Conservation (phyloP, 768 basidiomycete species). For the Xerocomus spinulosus region DNA sequence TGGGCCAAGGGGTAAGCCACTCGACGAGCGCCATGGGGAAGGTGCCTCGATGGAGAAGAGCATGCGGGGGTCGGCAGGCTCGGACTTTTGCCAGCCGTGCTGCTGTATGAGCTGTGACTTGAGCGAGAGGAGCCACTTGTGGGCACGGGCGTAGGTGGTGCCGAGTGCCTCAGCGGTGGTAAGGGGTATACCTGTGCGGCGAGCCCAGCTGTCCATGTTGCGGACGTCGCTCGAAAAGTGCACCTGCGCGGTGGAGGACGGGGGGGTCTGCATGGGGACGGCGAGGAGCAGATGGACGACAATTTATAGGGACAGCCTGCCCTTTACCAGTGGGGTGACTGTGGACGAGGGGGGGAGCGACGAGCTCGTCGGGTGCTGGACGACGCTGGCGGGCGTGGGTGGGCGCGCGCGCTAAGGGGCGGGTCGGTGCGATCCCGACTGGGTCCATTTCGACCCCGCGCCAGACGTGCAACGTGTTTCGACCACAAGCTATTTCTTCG, state of each 20-base stretch:
- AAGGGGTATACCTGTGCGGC: slow-evolving; percentile 72
- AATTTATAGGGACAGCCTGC: slow-evolving; percentile 28
- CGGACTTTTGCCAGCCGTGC: slow-evolving; percentile 64
- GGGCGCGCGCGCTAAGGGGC: slow-evolving; percentile 45
- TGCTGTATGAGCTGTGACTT: slow-evolving; percentile 60
- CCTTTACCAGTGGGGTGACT: slow-evolving; percentile 33
- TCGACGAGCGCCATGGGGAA: slow-evolving; percentile 72
- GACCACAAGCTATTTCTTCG: slow-evolving; percentile 43
- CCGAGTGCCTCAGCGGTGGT: slow-evolving; percentile 81
- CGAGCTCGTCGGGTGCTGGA: too few relatives aligned
- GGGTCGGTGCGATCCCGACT: slow-evolving; percentile 49
- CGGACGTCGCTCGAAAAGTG: slow-evolving; percentile 76
- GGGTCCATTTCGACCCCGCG: slow-evolving; percentile 54
- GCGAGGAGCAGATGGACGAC: neutral
- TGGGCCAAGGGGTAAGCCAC: slow-evolving; percentile 73
- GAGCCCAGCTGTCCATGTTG: slow-evolving; percentile 82
- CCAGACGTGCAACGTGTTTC: slow-evolving; percentile 77
- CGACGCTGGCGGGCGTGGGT: too few relatives aligned
- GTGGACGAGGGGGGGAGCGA: slow-evolving; percentile 24
- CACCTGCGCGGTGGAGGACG: slow-evolving; percentile 51
- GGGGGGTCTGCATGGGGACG: slow-evolving; percentile 28
- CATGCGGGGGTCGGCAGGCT: slow-evolving; percentile 60
- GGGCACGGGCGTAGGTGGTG: slow-evolving; percentile 74
- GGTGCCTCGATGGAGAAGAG: slow-evolving; percentile 76
- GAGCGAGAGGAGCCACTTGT: slow-evolving; percentile 67